These are phyloP conservation scores for Gonium pectorale DNA, from an alignment of 139 green algal genomes.

Conservation along the genomic window DNA sequence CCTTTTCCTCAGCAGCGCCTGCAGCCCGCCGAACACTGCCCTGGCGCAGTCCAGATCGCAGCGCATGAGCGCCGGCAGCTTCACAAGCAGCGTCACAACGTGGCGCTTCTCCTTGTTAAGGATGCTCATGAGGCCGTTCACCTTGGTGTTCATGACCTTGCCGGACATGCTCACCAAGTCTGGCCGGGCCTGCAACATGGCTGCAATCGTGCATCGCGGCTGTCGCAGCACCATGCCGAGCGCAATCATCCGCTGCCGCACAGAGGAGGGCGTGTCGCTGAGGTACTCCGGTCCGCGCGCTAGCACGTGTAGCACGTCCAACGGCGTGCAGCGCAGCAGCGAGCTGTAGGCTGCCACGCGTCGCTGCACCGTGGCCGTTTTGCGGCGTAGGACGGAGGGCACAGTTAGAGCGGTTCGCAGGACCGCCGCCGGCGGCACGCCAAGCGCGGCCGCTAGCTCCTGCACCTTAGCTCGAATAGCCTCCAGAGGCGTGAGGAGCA, in stretches of 20 bases:
- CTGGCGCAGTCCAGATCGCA: slow-evolving; percentile 29
- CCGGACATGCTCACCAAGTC: slow-evolving; percentile 39
- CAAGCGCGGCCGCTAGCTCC: slow-evolving; percentile 35
- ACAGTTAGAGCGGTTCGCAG: neutral
- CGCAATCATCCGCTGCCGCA: slow-evolving; percentile 36
- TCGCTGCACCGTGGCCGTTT: neutral
- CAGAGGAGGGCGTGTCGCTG: slow-evolving; percentile 22
- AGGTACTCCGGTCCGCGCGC: slow-evolving; percentile 47
- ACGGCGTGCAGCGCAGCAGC: slow-evolving; percentile 13
- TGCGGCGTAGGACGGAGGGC: slow-evolving; percentile 40
- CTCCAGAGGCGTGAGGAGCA: slow-evolving; percentile 36
- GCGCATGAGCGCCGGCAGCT: slow-evolving; percentile 46
- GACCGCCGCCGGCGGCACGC: slow-evolving; percentile 19
- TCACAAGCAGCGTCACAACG: slow-evolving; percentile 44
- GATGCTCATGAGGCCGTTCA: slow-evolving; percentile 59
- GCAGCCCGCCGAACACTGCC: slow-evolving; percentile 40
- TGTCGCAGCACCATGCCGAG: slow-evolving; percentile 41
- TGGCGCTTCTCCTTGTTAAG: slow-evolving; percentile 50
- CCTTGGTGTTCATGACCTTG: slow-evolving; percentile 53
- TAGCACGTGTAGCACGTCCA: slow-evolving; percentile 37
- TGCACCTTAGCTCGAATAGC: neutral
- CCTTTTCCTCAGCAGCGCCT: slow-evolving; percentile 30
- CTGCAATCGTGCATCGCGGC: slow-evolving; percentile 29
- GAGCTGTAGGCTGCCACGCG: slow-evolving; percentile 1
- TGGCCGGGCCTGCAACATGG: slow-evolving; percentile 30